Evolutionary conservation across 176 grass and related monocot genomes (phyloP), one percentile per base, ranked within the genome.

Genomic region (Tillandsia fasciculata): DNA sequence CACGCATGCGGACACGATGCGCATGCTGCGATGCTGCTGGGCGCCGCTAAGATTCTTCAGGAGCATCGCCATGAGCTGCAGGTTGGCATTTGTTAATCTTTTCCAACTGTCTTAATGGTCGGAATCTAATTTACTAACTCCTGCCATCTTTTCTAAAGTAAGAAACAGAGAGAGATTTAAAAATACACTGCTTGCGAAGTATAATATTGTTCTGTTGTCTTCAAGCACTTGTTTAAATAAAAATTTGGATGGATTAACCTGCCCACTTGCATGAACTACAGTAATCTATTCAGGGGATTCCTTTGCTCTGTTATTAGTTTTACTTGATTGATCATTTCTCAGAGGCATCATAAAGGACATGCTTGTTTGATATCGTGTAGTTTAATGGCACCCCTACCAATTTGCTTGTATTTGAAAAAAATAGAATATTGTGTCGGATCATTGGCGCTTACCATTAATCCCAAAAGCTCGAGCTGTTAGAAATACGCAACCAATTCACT

Each of bases 1-100:
- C 92, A 96, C 86, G 92, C 85, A 70, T 96, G 92, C 73, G 92
- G 92, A 22, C 92, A 96, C 50, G 92, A 96, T 88, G 83, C 86
- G 51, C 88, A 96, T 78, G 70, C 83, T 64, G 76, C 92, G 69
- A 96, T 96, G 85, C 69, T 91, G 2, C 85, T 96, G 73, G 92
- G 92, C 69, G 90, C 92, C 78, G 92, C 88, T n/a, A 96, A 80
- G 78, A 84, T 96, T 83, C 88, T 96, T 88, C 88, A 91, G 70
- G 92, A 96, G 74, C 85, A 79, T 72, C 71, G 57, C 59, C 79
- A 88, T 54, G 80, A 96, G 73, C 42, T 96, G 69, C 70, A 91
- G 92, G 92, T 96, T 78, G 58, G 56, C 56, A 66, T 50, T 69
- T 61, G 65, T 50, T 75, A 59, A 20, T 20, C 56, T 22, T 61